Evolutionary conservation across 2,329 filamentous ascomycete species (phyloP).

Genomic region (Hymenoscyphus infarciens): DNA sequence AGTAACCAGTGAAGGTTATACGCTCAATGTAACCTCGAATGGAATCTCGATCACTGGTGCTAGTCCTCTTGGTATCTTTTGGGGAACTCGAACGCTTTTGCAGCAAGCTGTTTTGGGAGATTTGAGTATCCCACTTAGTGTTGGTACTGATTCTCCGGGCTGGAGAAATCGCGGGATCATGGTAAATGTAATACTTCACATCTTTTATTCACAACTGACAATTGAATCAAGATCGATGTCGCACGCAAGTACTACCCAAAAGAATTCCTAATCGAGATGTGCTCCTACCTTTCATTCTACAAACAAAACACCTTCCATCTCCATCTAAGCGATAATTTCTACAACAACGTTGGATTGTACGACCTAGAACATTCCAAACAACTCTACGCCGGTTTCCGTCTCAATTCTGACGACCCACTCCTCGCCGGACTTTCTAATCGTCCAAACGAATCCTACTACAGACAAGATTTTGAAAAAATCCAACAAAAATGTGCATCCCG

Average conservation of each 20-base stretch:
- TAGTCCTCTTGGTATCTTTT: slow-evolving; percentile 54
- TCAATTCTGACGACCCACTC: slow-evolving; percentile 46
- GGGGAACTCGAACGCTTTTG: slow-evolving; percentile 53
- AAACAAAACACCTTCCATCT: slow-evolving; percentile 58
- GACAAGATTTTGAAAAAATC: slow-evolving; percentile 48
- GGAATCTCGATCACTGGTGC: slow-evolving; percentile 48
- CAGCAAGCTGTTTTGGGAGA: slow-evolving; percentile 46
- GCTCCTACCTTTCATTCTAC: slow-evolving; percentile 58
- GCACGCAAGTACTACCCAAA: slow-evolving; percentile 55
- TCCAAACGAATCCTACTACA: slow-evolving; percentile 53
- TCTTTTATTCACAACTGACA: not conserved
- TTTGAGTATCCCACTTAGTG: slow-evolving; percentile 40
- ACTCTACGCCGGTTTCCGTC: slow-evolving; percentile 52
- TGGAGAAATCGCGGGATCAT: slow-evolving; percentile 48
- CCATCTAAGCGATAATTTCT: slow-evolving; percentile 55
- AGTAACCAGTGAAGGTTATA: slow-evolving; percentile 48
- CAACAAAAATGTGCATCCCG: slow-evolving; percentile 50
- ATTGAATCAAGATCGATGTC: slow-evolving; percentile 43
- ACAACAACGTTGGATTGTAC: slow-evolving; percentile 40
- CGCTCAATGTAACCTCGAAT: slow-evolving; percentile 39
- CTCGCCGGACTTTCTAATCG: slow-evolving; percentile 48
- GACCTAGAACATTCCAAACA: slow-evolving; percentile 43
- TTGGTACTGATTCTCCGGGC: slow-evolving; percentile 46
- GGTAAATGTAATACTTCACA: slow-evolving; percentile 24
- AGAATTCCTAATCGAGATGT: slow-evolving; percentile 53